These are phyloP conservation scores for Linum trigynum DNA, from an alignment of 345 rosid genomes.

Conservation along the genomic window DNA sequence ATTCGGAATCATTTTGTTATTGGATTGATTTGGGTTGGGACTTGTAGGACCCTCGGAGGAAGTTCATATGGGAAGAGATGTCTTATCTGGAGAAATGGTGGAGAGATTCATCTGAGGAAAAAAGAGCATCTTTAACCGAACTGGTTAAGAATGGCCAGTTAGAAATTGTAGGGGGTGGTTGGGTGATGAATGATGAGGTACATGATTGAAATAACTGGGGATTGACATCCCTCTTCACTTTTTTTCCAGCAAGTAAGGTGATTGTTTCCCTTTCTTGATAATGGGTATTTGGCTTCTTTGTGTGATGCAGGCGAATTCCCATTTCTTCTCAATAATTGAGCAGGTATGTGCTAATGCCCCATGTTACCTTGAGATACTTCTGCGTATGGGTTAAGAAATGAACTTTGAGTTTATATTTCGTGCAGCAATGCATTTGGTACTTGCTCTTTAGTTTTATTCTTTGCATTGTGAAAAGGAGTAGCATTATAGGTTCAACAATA, in stretches of 20 bases:
- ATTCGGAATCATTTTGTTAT: neutral
- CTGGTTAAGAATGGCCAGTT: constrained; percentile 85
- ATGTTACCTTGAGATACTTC: neutral
- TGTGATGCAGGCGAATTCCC: constrained; percentile 89
- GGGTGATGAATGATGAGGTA: constrained; percentile 99
- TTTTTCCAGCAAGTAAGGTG: neutral
- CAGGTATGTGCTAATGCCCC: constrained; percentile 42
- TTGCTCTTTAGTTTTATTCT: neutral
- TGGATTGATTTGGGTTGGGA: constrained; percentile 15
- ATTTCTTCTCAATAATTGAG: constrained; percentile 88
- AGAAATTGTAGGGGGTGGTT: constrained; percentile 98
- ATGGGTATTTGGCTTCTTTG: constrained; percentile 14
- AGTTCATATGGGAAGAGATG: constrained; percentile 99
- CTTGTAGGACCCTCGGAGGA: constrained; percentile 66
- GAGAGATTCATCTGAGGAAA: constrained; percentile 70
- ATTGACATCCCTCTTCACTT: neutral
- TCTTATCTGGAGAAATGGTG: constrained; percentile 97
- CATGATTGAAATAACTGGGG: neutral
- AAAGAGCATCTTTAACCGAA: constrained; percentile 54
- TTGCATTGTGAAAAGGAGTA: neutral
- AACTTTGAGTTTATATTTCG: neutral
- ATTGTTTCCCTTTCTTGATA: neutral
- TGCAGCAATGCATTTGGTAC: neutral
- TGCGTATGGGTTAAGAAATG: neutral
- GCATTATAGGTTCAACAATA: too few species aligned